Evolutionary conservation across 495 filamentous ascomycete genomes (phyloP).

Genomic region (Sporormia fimetaria): DNA sequence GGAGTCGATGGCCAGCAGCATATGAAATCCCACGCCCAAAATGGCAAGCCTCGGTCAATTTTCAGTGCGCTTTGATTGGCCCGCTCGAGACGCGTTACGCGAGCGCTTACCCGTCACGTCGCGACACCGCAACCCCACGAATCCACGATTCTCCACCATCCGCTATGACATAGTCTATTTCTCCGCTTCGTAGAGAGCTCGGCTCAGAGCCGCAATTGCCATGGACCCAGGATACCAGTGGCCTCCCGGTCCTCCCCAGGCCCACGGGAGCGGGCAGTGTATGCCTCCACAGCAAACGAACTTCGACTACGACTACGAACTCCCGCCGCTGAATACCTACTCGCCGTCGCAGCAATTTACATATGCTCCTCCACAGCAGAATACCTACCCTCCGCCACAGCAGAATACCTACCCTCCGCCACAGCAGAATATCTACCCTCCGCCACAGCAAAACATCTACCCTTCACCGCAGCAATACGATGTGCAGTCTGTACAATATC

Average conservation of each 20-base stretch:
- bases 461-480: conserved; percentile 1
- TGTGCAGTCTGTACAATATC: conserved; percentile 11
- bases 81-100: too few relatives aligned
- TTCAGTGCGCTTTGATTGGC: too few relatives aligned
- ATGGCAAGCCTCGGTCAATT: too few relatives aligned
- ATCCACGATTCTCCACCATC: neutral
- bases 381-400: too few relatives aligned
- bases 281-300: neutral
- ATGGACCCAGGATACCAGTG: conserved; percentile 23
- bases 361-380: too few relatives aligned
- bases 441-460: conserved; percentile 14
- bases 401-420: too few relatives aligned
- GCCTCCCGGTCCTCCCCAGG: conserved; percentile 11
- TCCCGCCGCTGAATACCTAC: neutral
- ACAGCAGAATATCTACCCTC: too few relatives aligned
- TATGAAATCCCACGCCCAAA: too few relatives aligned
- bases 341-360: too few relatives aligned
- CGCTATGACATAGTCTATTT: conserved; percentile 1
- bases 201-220: neutral
- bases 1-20: too few relatives aligned
- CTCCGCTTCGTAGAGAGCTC: neutral
- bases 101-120: too few relatives aligned
- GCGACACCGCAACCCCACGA: neutral
- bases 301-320: neutral
- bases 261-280: conserved; percentile 15